A percentile compares a stretch with the other conserved stretches of the same genome.
phyloP scores from a whole-genome alignment of 2,329 filamentous ascomycete genomes.

The Cercospora zeina region DNA sequence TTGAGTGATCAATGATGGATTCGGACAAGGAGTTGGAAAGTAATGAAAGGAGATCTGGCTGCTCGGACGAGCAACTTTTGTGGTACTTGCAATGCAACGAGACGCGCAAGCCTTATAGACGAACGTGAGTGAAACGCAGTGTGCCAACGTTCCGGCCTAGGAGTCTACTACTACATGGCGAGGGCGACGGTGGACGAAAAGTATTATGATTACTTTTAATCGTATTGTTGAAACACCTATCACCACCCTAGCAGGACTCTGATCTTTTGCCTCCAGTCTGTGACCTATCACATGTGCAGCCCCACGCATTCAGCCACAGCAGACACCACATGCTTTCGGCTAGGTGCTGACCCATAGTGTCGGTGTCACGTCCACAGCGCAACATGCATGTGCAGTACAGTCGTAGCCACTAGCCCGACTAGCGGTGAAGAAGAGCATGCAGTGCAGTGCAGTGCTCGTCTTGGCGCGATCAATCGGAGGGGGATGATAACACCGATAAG shows the following conservation, averaged over 20 bases:
- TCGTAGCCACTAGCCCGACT: too few species aligned
- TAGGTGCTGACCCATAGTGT: neutral
- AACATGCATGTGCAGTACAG: too few species aligned
- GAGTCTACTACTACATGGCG: neutral
- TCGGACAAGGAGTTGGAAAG: neutral
- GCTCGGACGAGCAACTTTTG: neutral
- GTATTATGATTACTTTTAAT: conserved; percentile 3
- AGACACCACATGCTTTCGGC: neutral
- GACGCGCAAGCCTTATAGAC: neutral
- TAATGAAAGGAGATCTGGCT: neutral
- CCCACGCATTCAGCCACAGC: neutral
- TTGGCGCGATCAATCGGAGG: neutral
- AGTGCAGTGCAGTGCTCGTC: neutral
- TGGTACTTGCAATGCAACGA: neutral
- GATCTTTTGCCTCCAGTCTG: neutral
- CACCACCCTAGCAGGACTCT: neutral
- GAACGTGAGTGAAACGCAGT: neutral
- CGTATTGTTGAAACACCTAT: conserved; percentile 1
- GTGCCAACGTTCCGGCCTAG: conserved; percentile 2
- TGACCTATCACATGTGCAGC: too few species aligned
- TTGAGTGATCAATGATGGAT: neutral
- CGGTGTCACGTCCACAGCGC: neutral
- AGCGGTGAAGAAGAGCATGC: neutral
- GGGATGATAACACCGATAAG: too few species aligned
- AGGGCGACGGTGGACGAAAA: conserved; percentile 2